A percentile compares a stretch with the other conserved stretches of the same genome.
These are phyloP conservation scores for Dendrobium catenatum DNA, from an alignment of 106 monocot genomes.

Conservation along the genomic window DNA sequence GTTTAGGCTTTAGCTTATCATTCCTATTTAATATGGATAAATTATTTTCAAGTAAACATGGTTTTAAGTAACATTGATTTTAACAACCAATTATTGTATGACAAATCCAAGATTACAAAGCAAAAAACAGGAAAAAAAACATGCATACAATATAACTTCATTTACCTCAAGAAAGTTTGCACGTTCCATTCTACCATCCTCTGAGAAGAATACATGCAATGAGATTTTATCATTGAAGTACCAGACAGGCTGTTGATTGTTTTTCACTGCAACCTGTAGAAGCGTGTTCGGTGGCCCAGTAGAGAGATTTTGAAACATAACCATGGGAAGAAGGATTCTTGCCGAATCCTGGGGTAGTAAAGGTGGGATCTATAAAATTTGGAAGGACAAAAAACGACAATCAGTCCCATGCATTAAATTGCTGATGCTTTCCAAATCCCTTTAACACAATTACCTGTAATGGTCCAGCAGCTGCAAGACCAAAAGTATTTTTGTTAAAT, in stretches of 20 bases:
- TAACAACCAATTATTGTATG: too few species aligned
- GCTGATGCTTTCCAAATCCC: background rate
- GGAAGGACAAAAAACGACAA: background rate
- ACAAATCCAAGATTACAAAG: too few species aligned
- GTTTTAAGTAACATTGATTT: too few species aligned
- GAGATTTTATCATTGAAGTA: conserved; percentile 90
- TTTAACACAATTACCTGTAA: conserved; percentile 47
- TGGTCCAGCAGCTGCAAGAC: conserved; percentile 74
- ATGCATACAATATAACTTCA: background rate
- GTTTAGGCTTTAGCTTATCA: too few species aligned
- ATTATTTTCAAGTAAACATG: too few species aligned
- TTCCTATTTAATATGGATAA: too few species aligned
- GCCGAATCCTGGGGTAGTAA: conserved; percentile 71
- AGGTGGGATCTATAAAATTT: conserved; percentile 44
- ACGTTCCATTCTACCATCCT: conserved; percentile 94
- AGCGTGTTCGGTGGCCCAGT: conserved; percentile 72
- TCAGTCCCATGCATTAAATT: background rate
- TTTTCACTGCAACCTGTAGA: conserved; percentile 97
- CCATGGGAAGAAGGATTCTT: conserved; percentile 78
- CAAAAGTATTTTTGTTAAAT: conserved; percentile 96
- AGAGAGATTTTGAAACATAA: conserved; percentile 72
- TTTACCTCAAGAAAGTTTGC: conserved; percentile 88
- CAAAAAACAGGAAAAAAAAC: background rate
- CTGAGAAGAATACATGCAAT: conserved; percentile 66
- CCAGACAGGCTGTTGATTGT: conserved; percentile 97